These are phyloP conservation scores for Crithidia acanthocephali DNA, from an alignment of 208 protist genomes.

Conservation along the genomic window DNA sequence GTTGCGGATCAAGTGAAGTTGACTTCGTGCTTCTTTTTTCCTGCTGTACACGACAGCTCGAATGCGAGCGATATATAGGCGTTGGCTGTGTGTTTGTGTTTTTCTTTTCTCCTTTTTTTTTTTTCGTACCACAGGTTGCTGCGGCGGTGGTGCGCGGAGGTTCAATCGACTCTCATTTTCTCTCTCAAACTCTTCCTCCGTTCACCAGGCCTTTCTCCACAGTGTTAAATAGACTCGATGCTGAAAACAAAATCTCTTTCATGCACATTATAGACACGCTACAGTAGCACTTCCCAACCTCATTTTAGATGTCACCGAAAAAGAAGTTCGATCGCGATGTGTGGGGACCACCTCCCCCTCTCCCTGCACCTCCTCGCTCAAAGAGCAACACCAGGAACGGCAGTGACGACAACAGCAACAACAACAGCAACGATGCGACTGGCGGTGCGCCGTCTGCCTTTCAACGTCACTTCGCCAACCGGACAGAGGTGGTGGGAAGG, in stretches of 20 bases:
- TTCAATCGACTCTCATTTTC: background rate
- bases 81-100: background rate
- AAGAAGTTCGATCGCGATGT: slow-evolving; percentile 68
- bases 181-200: background rate
- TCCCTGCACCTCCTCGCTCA: background rate
- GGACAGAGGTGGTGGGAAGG: slow-evolving; percentile 54
- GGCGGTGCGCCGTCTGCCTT: slow-evolving; percentile 39
- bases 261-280: no score
- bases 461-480: slow-evolving; percentile 66
- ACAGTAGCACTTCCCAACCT: no score
- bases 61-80: no score
- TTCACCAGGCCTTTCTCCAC: no score
- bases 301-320: slow-evolving; percentile 21
- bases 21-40: no score
- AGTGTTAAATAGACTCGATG: no score
- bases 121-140: background rate
- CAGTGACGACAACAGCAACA: background rate
- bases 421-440: background rate
- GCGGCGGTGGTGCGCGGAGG: no score
- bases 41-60: no score
- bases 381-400: background rate
- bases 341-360: slow-evolving; percentile 66
- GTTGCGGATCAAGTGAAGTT: no score
- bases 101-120: background rate
- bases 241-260: no score